Evolutionary conservation across 1,139 yeast genomes (phyloP), one percentile per base, ranked within the genome.

Genomic region (Hyphopichia wangnamkhiaoensis): DNA sequence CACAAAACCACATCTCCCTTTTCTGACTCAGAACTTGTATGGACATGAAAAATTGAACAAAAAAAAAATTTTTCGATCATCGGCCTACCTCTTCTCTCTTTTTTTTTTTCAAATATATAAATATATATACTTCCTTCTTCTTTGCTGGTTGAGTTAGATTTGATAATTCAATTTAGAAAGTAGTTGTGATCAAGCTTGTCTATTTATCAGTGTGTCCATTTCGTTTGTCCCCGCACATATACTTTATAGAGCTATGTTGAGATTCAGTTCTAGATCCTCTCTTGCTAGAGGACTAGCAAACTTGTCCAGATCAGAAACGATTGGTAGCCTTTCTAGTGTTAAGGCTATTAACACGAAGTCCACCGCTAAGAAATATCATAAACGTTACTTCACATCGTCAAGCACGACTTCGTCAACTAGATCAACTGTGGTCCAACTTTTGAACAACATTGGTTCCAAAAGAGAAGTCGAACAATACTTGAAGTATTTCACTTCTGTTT

Each of bases 401-500:
- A 26, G 25, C 13, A 31, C 40, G 20, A 26, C 35, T 20, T 25
- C 36, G 23, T 83, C 91, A 24, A 89, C 97, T 28, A 76, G 96
- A 66, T 88, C 96, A 15, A 93, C 98, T 0, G 98, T 93, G 33
- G 89, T 94, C 45, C 98, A 93, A 62, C 74, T 94, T 41, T 73
- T 93, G 60, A 94, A 91, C 71, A 93, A 91, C 61, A 93, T 94
- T 52, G 98, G 98, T 16, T 90, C 97, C 37, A 93, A 93, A 63
- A 79, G 98, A 52, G 98, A 93, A 66, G 98, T 93, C 34, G 98
- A 93, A 63, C 98, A 93, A 65, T 93, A 93, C 63, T 78, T 93
- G 58, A 91, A 91, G 60, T 91, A 91, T 65, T 93, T 93, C 72
- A 91, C 98, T 1, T 89, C 97, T 24, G 98, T 93, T 20, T 82